Conservation (phyloP, 2,329 filamentous ascomycete genomes). For the Arthrobotrys musiformis region DNA sequence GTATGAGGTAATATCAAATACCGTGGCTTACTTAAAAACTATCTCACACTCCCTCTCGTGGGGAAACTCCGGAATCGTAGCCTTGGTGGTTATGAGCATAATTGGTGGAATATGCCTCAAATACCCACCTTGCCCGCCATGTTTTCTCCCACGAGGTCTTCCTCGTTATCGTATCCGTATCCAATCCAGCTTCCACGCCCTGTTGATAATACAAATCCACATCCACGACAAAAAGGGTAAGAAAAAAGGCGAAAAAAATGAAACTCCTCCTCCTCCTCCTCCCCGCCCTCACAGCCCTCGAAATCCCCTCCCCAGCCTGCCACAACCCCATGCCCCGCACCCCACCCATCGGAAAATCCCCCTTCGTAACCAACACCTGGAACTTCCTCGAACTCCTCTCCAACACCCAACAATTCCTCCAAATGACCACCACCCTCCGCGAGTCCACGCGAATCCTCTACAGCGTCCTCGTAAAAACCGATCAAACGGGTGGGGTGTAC, state of each 20-base stretch:
- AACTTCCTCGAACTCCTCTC: constrained; percentile 13
- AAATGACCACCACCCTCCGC: neutral
- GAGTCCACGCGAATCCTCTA: neutral
- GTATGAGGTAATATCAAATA: too few relatives aligned
- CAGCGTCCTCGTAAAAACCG: neutral
- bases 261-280: neutral
- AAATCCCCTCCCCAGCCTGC: neutral
- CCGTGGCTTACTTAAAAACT: too few relatives aligned
- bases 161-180: too few relatives aligned
- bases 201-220: neutral
- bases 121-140: too few relatives aligned
- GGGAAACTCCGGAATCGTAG: too few relatives aligned
- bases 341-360: neutral
- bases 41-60: too few relatives aligned
- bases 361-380: constrained; percentile 3
- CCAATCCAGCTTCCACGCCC: too few relatives aligned
- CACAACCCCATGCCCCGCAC: constrained; percentile 1
- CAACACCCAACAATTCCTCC: neutral
- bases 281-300: neutral
- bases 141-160: too few relatives aligned
- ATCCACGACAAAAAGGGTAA: neutral
- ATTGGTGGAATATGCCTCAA: too few relatives aligned
- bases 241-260: neutral
- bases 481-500: neutral
- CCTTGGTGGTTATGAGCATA: too few relatives aligned